These are phyloP conservation scores for Candida ipomoeae DNA, from an alignment of 805 yeast species.

Conservation along the genomic window DNA sequence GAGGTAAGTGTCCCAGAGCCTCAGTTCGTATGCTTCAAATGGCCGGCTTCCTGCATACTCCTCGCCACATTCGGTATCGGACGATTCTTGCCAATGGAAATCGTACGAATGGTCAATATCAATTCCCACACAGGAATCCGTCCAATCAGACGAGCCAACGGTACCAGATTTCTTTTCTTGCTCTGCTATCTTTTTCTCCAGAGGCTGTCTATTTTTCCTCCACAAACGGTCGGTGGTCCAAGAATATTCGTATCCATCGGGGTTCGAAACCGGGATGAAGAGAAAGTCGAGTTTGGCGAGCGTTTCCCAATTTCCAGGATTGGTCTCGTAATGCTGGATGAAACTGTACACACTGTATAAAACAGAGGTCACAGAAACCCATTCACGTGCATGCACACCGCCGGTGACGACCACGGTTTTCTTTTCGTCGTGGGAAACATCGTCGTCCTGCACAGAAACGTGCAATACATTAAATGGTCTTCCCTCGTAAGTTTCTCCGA, in stretches of 20 bases:
- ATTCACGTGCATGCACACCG: conserved; percentile 87
- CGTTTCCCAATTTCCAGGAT: conserved; percentile 40
- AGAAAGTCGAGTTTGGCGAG: conserved; percentile 63
- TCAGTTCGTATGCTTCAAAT: conserved; percentile 47
- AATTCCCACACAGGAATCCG: conserved; percentile 68
- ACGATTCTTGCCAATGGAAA: conserved; percentile 61
- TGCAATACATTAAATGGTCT: conserved; percentile 66
- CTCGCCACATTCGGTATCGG: conserved; percentile 75
- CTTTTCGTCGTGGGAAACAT: conserved; percentile 31
- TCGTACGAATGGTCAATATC: conserved; percentile 85
- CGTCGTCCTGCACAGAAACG: conserved; percentile 45
- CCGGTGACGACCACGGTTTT: conserved; percentile 74
- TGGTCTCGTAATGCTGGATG: conserved; percentile 26
- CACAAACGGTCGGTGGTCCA: conserved; percentile 81
- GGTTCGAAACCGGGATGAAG: conserved; percentile 80
- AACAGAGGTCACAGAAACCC: conserved; percentile 74
- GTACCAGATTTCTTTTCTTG: background rate
- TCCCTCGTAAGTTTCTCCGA: conserved; percentile 77
- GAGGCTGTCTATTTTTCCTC: conserved; percentile 77
- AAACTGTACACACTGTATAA: conserved; percentile 48
- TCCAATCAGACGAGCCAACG: too few relatives aligned
- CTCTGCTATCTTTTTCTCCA: conserved; percentile 22
- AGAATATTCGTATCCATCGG: conserved; percentile 84
- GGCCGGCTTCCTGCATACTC: conserved; percentile 75
- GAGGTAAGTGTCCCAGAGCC: conserved; percentile 38